Percentiles rank a stretch among this genome's conserved stretches.
These are phyloP conservation scores for Pythium apleroticum DNA, from an alignment of 352 stramenopile genomes.

Conservation along the genomic window DNA sequence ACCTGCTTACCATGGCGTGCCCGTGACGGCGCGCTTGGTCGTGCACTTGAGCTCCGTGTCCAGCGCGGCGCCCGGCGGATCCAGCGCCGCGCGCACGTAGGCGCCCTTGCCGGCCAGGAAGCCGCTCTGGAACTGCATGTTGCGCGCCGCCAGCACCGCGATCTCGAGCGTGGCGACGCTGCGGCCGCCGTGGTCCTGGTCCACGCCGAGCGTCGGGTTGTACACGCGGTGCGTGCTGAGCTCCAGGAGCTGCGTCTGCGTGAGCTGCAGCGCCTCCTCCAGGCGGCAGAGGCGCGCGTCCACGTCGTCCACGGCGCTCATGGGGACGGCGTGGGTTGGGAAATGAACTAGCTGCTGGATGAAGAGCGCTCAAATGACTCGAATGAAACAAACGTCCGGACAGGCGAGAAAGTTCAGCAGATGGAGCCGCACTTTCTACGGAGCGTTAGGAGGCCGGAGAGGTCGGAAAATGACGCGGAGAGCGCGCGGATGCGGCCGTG, in stretches of 20 bases:
- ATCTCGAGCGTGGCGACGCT: conserved; percentile 53
- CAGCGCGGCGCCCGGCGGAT: conserved; percentile 27
- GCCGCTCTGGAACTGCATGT: conserved; percentile 45
- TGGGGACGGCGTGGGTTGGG: conserved; percentile 27
- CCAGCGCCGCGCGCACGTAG: conserved; percentile 53
- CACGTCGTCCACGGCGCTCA: conserved; percentile 75
- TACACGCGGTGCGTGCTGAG: conserved; percentile 51
- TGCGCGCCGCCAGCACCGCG: conserved; percentile 38
- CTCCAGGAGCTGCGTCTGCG: conserved; percentile 39
- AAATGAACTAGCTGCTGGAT: background rate
- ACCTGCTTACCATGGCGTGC: conserved; percentile 27
- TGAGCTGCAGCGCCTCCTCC: conserved; percentile 46
- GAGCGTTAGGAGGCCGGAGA: background rate
- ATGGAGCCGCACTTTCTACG: background rate
- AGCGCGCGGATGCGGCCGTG: background rate
- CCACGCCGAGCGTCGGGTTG: conserved; percentile 45
- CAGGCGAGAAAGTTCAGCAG: conserved; percentile 1
- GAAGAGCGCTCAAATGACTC: background rate
- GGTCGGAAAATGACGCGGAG: background rate
- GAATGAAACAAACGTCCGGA: background rate
- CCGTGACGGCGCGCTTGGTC: conserved; percentile 34
- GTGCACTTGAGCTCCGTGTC: conserved; percentile 36
- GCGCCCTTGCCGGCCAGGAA: conserved; percentile 48
- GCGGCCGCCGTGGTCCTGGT: conserved; percentile 45
- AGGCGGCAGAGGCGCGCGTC: conserved; percentile 51